Evolutionary conservation across 495 filamentous ascomycete species (phyloP).

Genomic region (Aspergillus cavernicola): DNA sequence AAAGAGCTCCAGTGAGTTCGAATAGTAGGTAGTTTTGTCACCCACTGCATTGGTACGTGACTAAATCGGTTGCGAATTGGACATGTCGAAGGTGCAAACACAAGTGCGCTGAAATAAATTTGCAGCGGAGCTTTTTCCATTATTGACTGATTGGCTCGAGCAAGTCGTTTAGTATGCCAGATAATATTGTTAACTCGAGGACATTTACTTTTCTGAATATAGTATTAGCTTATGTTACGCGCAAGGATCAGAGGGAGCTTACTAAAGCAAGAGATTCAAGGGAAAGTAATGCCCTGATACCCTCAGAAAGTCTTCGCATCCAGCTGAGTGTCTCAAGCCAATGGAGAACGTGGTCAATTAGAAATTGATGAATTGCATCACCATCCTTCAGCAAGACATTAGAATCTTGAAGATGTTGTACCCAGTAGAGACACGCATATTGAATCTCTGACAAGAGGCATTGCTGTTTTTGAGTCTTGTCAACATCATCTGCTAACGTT

Average conservation of each 20-base stretch:
- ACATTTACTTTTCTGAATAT: slow-evolving; percentile 10
- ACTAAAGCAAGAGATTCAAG: not conserved
- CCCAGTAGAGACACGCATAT: slow-evolving; percentile 44
- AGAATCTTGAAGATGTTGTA: slow-evolving; percentile 36
- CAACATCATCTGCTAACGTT: slow-evolving; percentile 18
- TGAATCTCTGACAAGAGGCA: slow-evolving; percentile 26
- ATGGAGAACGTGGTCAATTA: slow-evolving; percentile 41
- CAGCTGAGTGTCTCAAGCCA: slow-evolving; percentile 44
- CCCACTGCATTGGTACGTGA: not conserved
- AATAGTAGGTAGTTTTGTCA: not conserved
- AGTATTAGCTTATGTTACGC: not conserved
- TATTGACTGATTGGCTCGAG: slow-evolving; percentile 23
- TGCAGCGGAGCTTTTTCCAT: slow-evolving; percentile 27
- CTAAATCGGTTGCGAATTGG: not conserved
- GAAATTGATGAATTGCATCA: slow-evolving; percentile 16
- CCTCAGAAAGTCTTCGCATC: slow-evolving; percentile 28
- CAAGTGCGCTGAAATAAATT: slow-evolving; percentile 23
- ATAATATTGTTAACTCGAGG: slow-evolving; percentile 23
- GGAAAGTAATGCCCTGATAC: slow-evolving; percentile 1
- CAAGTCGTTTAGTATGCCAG: slow-evolving; percentile 33
- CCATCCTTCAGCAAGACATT: slow-evolving; percentile 16
- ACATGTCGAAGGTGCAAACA: slow-evolving; percentile 28
- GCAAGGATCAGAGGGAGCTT: not conserved
- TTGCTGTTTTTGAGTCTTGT: slow-evolving; percentile 11
- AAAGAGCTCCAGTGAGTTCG: slow-evolving; percentile 4